phyloP scores from a whole-genome alignment of 2,329 filamentous ascomycete species.

The Pezicula neosporulosa region DNA sequence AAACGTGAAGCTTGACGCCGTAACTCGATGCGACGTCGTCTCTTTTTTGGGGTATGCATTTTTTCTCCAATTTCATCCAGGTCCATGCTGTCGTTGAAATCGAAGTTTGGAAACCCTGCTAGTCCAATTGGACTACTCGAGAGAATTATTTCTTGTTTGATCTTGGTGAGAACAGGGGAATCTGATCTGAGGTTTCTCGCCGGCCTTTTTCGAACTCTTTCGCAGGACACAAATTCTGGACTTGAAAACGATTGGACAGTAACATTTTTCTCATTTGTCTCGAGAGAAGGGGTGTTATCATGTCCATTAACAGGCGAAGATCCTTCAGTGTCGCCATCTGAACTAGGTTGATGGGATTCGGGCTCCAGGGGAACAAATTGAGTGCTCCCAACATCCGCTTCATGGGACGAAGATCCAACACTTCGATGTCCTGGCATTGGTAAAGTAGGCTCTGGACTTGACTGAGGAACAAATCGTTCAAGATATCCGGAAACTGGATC shows the following conservation, averaged over 20 bases:
- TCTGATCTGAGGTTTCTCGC: constrained; percentile 3
- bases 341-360: constrained; percentile 18
- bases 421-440: constrained; percentile 3
- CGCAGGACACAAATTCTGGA: constrained; percentile 21
- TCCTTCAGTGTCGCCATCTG: constrained; percentile 14
- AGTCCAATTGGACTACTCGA: constrained; percentile 25
- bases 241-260: constrained; percentile 8
- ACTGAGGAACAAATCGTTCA: not conserved
- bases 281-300: not conserved
- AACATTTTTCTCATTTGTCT: not conserved
- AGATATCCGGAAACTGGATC: too few relatives aligned
- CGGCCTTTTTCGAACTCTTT: constrained; percentile 24
- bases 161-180: constrained; percentile 9
- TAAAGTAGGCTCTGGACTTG: constrained; percentile 1
- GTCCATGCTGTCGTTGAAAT: constrained; percentile 27
- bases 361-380: constrained; percentile 7
- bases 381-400: constrained; percentile 8
- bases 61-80: constrained; percentile 32
- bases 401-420: not conserved
- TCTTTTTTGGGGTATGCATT: constrained; percentile 30
- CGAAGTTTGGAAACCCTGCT: constrained; percentile 10
- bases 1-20: constrained; percentile 4
- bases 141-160: constrained; percentile 22
- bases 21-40: constrained; percentile 11
- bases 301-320: not conserved